These are phyloP conservation scores for Candida insectorum DNA, from an alignment of 805 yeast genomes.

Conservation along the genomic window DNA sequence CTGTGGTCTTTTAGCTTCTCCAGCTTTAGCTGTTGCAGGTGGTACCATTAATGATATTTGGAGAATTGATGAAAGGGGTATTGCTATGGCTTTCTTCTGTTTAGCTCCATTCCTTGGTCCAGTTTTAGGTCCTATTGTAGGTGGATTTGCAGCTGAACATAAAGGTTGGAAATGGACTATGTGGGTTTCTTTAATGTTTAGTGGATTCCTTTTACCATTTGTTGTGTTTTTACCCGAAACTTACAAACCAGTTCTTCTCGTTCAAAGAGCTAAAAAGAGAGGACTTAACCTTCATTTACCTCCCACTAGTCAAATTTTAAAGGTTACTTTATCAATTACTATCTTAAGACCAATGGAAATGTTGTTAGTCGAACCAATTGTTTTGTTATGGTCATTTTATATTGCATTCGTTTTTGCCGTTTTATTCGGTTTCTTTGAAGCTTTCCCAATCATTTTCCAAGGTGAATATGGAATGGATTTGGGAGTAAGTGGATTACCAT, in stretches of 20 bases:
- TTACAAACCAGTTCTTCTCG: constrained; percentile 64
- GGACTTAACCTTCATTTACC: constrained; percentile 44
- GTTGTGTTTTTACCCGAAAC: constrained; percentile 65
- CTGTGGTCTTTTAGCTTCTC: constrained; percentile 73
- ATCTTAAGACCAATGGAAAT: constrained; percentile 63
- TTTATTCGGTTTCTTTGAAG: constrained; percentile 75
- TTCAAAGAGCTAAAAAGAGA: constrained; percentile 57
- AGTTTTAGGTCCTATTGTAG: constrained; percentile 70
- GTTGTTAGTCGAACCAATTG: constrained; percentile 74
- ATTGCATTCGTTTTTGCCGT: constrained; percentile 76
- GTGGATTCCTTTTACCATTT: constrained; percentile 53
- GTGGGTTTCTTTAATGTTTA: constrained; percentile 70
- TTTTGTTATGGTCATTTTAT: constrained; percentile 62
- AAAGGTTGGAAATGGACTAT: constrained; percentile 65
- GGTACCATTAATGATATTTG: constrained; percentile 82
- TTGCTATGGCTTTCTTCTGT: constrained; percentile 78
- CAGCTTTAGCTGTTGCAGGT: constrained; percentile 80
- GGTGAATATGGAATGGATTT: constrained; percentile 57
- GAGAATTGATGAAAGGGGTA: constrained; percentile 51
- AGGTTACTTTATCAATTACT: constrained; percentile 46
- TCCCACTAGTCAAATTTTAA: constrained; percentile 37
- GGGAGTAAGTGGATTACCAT: constrained; percentile 68
- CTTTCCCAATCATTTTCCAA: constrained; percentile 69
- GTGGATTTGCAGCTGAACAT: constrained; percentile 63
- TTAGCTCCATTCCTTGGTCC: constrained; percentile 82